Conservation (phyloP, 495 filamentous ascomycete genomes). For the Podospora pseudocomata region DNA sequence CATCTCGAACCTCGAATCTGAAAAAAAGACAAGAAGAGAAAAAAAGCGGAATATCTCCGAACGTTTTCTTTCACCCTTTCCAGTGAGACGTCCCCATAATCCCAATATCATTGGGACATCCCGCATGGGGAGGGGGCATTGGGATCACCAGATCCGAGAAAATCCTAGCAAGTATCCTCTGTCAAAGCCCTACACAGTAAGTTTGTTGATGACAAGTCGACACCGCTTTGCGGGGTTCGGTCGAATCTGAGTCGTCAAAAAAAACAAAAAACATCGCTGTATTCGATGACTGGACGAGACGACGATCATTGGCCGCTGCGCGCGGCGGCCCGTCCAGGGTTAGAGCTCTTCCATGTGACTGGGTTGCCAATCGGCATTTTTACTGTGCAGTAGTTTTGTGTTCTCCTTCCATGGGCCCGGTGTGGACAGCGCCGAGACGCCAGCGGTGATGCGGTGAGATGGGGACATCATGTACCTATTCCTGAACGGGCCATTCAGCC, state of each 20-base stretch:
- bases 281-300: neutral
- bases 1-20: neutral
- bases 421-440: neutral
- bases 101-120: neutral
- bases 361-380: conserved; percentile 11
- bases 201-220: neutral
- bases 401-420: conserved; percentile 4
- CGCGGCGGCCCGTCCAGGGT: neutral
- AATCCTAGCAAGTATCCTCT: neutral
- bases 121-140: neutral
- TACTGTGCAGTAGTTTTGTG: neutral
- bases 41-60: neutral
- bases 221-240: conserved; percentile 5
- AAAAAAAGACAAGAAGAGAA: neutral
- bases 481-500: neutral
- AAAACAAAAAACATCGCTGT: neutral
- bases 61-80: neutral
- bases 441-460: neutral
- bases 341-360: conserved; percentile 4
- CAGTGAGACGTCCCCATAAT: neutral
- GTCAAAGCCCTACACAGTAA: neutral
- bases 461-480: neutral
- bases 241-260: neutral
- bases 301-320: neutral
- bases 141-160: neutral